Evolutionary conservation across 768 basidiomycete genomes (phyloP), one percentile per base, ranked within the genome.

Genomic region (Myochromella boudieri): DNA sequence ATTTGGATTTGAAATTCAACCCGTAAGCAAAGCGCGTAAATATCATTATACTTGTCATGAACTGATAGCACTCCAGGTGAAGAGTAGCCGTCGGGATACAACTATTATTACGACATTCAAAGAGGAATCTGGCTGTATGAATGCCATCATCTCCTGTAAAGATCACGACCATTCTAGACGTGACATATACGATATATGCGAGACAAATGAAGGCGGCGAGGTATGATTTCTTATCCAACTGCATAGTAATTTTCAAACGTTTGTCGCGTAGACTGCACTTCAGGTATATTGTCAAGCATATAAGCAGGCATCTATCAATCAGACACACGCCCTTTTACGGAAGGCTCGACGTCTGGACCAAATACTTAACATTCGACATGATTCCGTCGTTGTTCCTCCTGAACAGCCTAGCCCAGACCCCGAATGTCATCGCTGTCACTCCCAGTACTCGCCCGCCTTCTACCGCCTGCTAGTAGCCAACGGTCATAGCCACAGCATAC

Each of bases 1-100:
- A 54, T 94, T 98, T 55, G 94, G 91, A 22, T 97, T 99, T 65
- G 95, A 98, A 69, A 80, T 98, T 31, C 86, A 87, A 57, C 78
- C 85, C 27, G 92, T 88, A 54, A 60, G 85, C n/a, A n/a, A n/a
- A n/a, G n/a, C n/a, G n/a, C n/a, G n/a, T n/a, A n/a, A n/a, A n/a
- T n/a, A n/a, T n/a, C n/a, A n/a, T 68, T 18, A 3, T 12, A 24
- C 17, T 9, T 50, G 4, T 20, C 29, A 14, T 6, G 6, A 9
- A 7, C 0, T 15, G 9, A n/a, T 2, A 22, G 25, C 6, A 15
- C 6, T n/a, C 8, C 58, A 93, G 91, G 83, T 88, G 9, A 92
- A 92, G 68, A 80, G 80, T 42, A 87, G 81, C 49, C 77, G 87
- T 41, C 75, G 87, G 39, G 90, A 91, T 44, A 75, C 75, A 0